These are phyloP conservation scores for Fusarium pseudonygamai DNA, from an alignment of 2,329 filamentous ascomycete species.

Conservation along the genomic window DNA sequence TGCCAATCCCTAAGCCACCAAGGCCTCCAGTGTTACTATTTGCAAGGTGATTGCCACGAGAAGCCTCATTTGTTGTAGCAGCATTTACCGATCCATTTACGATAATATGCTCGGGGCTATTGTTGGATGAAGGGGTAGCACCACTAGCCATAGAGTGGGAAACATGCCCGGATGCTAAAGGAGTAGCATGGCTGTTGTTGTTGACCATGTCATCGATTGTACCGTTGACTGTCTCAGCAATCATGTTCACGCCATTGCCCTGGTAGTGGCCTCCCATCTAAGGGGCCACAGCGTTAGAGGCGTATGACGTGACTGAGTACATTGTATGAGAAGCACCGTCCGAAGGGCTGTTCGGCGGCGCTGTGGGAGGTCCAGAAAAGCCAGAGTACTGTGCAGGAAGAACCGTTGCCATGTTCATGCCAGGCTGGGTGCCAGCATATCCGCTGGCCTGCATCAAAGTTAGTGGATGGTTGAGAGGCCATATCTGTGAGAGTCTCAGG, in stretches of 20 bases:
- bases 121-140: neutral
- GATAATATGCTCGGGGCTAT: neutral
- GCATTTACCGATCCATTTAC: neutral
- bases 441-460: constrained; percentile 19
- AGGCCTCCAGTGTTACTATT: neutral
- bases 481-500: neutral
- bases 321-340: neutral
- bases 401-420: neutral
- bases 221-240: neutral
- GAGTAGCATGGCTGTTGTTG: neutral
- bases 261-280: constrained; percentile 39
- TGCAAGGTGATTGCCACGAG: neutral
- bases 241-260: neutral
- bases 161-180: neutral
- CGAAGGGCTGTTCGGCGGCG: constrained; percentile 32
- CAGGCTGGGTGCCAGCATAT: neutral
- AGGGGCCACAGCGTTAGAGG: constrained; percentile 21
- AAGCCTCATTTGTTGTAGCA: neutral
- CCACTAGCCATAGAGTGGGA: neutral
- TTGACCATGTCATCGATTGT: neutral
- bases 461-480: neutral
- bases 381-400: neutral
- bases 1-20: constrained; percentile 4
- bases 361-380: constrained; percentile 11
- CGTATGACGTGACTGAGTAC: neutral